Percentiles rank a stretch among this genome's conserved stretches.
These are phyloP conservation scores for Hordeum pubiflorum DNA, from an alignment of 202 grass and related monocot species.

Conservation along the genomic window DNA sequence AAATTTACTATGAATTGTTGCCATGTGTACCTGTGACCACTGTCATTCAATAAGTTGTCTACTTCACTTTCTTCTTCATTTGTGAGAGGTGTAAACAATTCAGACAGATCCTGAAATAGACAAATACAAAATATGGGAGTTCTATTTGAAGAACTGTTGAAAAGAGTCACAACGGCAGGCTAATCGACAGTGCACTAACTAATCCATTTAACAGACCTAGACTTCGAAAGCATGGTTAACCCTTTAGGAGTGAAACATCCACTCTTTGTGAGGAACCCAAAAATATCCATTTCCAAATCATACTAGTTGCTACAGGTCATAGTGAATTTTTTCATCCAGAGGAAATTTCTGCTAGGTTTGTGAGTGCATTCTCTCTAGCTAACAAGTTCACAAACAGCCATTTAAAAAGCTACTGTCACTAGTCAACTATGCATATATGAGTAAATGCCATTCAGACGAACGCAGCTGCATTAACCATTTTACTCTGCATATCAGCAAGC, in stretches of 20 bases:
- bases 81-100: constrained; percentile 50
- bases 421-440: neutral
- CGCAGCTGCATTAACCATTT: neutral
- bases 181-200: neutral
- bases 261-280: neutral
- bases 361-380: neutral
- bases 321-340: neutral
- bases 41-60: constrained; percentile 27
- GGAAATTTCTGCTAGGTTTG: neutral
- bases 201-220: neutral
- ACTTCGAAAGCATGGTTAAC: neutral
- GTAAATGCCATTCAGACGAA: neutral
- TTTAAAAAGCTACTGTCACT: neutral
- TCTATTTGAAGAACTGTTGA: neutral
- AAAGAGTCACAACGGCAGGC: neutral
- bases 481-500: neutral
- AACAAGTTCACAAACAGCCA: neutral
- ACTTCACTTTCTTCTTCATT: constrained; percentile 57
- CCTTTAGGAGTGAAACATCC: neutral
- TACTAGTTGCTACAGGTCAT: neutral
- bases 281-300: neutral
- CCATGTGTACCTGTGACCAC: constrained; percentile 23
- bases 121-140: constrained; percentile 7
- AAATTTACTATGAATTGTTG: neutral
- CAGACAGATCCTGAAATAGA: constrained; percentile 42